Evolutionary conservation across 78 protist genomes (phyloP).

Genomic region (Emiliania huxleyi): DNA sequence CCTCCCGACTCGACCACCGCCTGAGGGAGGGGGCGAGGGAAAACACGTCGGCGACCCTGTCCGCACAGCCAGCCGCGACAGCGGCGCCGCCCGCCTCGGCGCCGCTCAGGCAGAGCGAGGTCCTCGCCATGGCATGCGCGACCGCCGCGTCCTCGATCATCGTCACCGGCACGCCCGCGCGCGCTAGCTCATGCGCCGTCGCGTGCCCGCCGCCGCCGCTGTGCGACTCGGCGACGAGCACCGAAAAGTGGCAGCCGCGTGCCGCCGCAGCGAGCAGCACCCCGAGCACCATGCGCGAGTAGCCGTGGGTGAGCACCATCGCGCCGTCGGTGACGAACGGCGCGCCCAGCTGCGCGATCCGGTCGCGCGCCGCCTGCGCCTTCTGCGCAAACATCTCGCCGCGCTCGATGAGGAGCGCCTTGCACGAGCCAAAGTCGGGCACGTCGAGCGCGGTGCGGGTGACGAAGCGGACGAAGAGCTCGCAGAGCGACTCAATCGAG

Average conservation of each 20-base stretch:
- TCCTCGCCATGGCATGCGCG: conserved; percentile 65
- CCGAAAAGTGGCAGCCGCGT: conserved; percentile 61
- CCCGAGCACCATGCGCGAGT: conserved; percentile 74
- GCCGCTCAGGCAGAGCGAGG: conserved; percentile 90
- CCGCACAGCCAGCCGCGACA: too few relatives aligned
- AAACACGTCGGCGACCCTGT: too few relatives aligned
- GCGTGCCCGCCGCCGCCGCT: conserved; percentile 65
- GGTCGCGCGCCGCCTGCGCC: conserved; percentile 46
- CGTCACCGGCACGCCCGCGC: conserved; percentile 72
- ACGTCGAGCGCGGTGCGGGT: conserved; percentile 68
- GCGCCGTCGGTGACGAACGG: conserved; percentile 78
- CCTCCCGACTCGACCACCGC: conserved; percentile 98
- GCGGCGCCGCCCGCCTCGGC: too few relatives aligned
- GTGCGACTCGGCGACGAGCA: conserved; percentile 76
- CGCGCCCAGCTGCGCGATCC: conserved; percentile 66
- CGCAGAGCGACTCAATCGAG: conserved; percentile 73
- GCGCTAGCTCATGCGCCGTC: conserved; percentile 53
- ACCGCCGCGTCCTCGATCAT: conserved; percentile 90
- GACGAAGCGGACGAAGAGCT: conserved; percentile 66
- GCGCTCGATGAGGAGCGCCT: conserved; percentile 57
- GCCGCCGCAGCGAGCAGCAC: conserved; percentile 55
- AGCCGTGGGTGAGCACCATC: conserved; percentile 72
- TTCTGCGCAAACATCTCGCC: conserved; percentile 56
- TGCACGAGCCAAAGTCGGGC: conserved; percentile 66
- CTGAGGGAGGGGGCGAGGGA: too few relatives aligned